Conservation (phyloP, 441 rosid genomes). For the Jatropha multifida region DNA sequence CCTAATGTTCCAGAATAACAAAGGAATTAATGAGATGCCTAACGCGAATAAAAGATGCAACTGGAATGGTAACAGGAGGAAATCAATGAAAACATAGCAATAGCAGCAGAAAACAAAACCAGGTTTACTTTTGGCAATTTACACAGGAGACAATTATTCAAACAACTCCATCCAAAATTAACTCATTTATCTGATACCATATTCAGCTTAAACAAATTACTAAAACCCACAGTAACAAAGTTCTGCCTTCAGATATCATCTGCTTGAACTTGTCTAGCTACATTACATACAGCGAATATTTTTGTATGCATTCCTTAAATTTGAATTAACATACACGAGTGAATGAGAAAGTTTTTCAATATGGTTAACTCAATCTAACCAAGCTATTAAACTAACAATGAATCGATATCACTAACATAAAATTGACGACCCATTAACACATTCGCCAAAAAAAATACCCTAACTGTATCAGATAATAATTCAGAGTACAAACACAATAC, state of each 20-base stretch:
- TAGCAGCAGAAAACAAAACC: neutral
- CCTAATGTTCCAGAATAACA: neutral
- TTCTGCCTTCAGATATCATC: neutral
- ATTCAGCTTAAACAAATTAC: neutral
- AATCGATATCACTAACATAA: neutral
- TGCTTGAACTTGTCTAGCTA: neutral
- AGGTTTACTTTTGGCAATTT: neutral
- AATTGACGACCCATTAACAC: neutral
- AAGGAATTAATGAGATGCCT: neutral
- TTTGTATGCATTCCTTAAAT: neutral
- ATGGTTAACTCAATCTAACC: neutral
- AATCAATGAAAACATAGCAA: neutral
- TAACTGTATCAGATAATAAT: neutral
- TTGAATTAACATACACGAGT: neutral
- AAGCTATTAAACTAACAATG: conserved; percentile 2
- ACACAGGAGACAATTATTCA: neutral
- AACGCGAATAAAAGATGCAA: neutral
- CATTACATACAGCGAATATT: neutral
- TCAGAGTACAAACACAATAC: neutral
- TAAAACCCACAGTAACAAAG: neutral
- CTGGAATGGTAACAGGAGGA: neutral
- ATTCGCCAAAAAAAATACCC: neutral
- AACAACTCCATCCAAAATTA: neutral
- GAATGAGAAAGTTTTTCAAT: neutral
- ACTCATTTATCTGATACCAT: neutral